Evolutionary conservation across 805 yeast genomes (phyloP), one percentile per base, ranked within the genome.

Genomic region (Monosporozyma siamensis): DNA sequence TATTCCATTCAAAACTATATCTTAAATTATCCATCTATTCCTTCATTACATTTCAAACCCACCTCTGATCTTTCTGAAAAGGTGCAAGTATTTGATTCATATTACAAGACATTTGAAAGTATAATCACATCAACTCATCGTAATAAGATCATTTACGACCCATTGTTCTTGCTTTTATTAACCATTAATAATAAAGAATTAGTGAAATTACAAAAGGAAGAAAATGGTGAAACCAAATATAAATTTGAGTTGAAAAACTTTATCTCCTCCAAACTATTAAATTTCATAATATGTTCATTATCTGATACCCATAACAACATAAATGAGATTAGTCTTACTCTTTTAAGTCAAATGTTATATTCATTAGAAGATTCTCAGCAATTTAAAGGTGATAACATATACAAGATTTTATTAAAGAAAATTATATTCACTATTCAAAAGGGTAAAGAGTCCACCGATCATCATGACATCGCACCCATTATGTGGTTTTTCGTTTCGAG

Each of bases 131-230:
- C 11, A 36, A 7, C 12, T 29, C 21, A 38, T 41, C 12, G 42
- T 40, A 8, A 25, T 35, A n/a, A 26, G 49, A 2, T 67, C 0
- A 48, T 64, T 6, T 84, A 88, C 58, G 90, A 86, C 55, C 72
- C 78, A n/a, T 78, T 81, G 53, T 85, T 88, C 53, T 51, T 88
- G 29, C 58, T 85, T 46, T 65, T 82, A 42, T 55, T 80, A 46
- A 61, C 80, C 4, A 56, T 82, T 29, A 81, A 79, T 56, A 82
- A 78, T 50, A 79, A 76, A 4, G 89, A 82, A 47, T 64, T 83
- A 25, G 70, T 82, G 34, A 60, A 55, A 22, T n/a, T 15, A 18
- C 43, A 63, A 11, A 51, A 54, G 3, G 63, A 61, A 4, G 65
- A 59, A 4, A 61, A 56, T 10, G 55, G 50, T 6, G 47, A 40